Evolutionary conservation across 371 early-diverging fungal genomes (phyloP).

Genomic region (Mycotypha africana): DNA sequence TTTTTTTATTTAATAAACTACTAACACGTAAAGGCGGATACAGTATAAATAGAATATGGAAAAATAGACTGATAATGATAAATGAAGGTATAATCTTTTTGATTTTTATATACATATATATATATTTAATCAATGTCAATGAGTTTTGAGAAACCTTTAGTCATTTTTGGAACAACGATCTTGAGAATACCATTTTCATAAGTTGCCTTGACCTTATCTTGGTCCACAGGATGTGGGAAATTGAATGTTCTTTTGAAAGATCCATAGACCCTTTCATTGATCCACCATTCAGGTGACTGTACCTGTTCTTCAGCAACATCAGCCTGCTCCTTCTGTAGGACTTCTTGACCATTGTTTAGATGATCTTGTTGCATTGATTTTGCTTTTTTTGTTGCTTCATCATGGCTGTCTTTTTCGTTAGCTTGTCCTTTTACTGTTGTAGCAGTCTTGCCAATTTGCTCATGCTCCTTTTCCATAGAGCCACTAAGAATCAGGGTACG

Average conservation of each 20-base stretch:
- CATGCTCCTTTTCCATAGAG: slow-evolving; percentile 4
- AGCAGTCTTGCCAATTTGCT: no score
- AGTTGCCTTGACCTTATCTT: slow-evolving; percentile 16
- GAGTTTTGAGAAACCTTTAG: neutral
- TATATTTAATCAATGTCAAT: neutral
- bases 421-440: neutral
- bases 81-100: no score
- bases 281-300: slow-evolving; percentile 6
- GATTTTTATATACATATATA: no score
- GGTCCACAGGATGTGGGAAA: slow-evolving; percentile 17
- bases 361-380: neutral
- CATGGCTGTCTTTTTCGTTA: neutral
- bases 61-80: no score
- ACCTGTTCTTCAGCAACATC: neutral
- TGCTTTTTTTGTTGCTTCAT: neutral
- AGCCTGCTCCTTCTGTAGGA: neutral
- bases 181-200: slow-evolving; percentile 23
- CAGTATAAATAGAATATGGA: neutral
- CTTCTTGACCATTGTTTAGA: neutral
- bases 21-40: no score
- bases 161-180: slow-evolving; percentile 15
- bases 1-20: no score
- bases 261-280: slow-evolving; percentile 11
- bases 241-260: slow-evolving; percentile 16
- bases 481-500: slow-evolving; percentile 18